Percentiles rank a stretch among this genome's conserved stretches.
Evolutionary conservation across 1,284 basidiomycete genomes (phyloP).

Genomic region (Austropuccinia psidii): DNA sequence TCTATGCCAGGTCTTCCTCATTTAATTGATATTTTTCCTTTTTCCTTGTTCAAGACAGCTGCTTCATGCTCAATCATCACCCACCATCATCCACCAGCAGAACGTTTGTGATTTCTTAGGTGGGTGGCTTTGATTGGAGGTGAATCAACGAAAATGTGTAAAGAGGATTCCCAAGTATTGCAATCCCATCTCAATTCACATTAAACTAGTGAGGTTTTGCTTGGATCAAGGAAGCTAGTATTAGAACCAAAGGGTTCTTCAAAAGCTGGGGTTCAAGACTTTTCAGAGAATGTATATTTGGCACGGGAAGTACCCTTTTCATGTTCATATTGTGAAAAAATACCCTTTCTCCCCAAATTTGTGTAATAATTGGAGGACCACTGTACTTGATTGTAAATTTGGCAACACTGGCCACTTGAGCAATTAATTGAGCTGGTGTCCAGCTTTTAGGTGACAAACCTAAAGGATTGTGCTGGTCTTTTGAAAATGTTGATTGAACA

Average conservation of each 20-base stretch:
- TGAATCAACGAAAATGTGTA: conserved; percentile 89
- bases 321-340: conserved; percentile 74
- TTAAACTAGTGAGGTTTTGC: conserved; percentile 60
- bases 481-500: no score
- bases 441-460: conserved; percentile 94
- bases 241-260: no score
- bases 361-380: conserved; percentile 78
- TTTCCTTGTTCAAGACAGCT: conserved; percentile 65
- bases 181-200: conserved; percentile 90
- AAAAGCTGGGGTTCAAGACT: conserved; percentile 31
- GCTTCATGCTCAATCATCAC: conserved; percentile 82
- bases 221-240: neutral
- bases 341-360: conserved; percentile 68
- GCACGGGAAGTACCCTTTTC: conserved; percentile 72
- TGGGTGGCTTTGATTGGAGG: conserved; percentile 78
- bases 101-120: conserved; percentile 78
- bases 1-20: conserved; percentile 52
- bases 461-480: conserved; percentile 92
- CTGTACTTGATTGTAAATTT: conserved; percentile 92
- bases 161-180: conserved; percentile 75
- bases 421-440: conserved; percentile 77
- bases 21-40: conserved; percentile 65
- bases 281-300: conserved; percentile 58
- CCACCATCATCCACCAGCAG: conserved; percentile 90
- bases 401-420: conserved; percentile 70